Conservation (phyloP, 2,329 filamentous ascomycete genomes). For the Talaromyces sp. region DNA sequence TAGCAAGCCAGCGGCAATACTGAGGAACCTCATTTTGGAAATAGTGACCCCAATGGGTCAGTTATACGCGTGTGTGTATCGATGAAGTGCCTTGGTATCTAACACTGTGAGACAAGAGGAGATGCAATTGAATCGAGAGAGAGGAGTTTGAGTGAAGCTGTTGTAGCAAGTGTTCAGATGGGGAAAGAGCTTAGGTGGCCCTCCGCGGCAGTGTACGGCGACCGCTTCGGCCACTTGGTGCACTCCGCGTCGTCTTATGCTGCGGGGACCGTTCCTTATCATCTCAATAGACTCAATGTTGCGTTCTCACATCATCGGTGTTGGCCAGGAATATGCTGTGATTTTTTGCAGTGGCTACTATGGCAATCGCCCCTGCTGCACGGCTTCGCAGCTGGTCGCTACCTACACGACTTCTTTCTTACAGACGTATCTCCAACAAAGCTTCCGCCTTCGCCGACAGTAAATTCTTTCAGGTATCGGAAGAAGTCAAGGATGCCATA, state of each 20-base stretch:
- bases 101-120: conserved; percentile 21
- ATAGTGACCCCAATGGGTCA: conserved; percentile 22
- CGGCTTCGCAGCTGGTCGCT: conserved; percentile 10
- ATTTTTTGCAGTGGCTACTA: not conserved
- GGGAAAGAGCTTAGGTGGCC: conserved; percentile 39
- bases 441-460: conserved; percentile 33
- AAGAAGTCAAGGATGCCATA: conserved; percentile 78
- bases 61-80: conserved; percentile 26
- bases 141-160: not conserved
- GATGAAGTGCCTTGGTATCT: conserved; percentile 21
- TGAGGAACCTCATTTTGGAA: conserved; percentile 41
- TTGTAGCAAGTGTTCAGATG: conserved; percentile 10
- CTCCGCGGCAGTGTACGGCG: conserved; percentile 29
- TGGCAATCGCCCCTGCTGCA: conserved; percentile 6
- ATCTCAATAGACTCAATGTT: not conserved
- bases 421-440: conserved; percentile 21
- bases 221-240: conserved; percentile 33
- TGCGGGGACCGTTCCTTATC: conserved; percentile 1
- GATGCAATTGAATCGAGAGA: conserved; percentile 1
- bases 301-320: not conserved
- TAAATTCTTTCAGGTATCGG: conserved; percentile 66
- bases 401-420: not conserved
- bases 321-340: not conserved
- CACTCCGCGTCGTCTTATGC: conserved; percentile 27
- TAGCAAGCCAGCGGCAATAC: conserved; percentile 36